Percentiles rank a stretch among this genome's conserved stretches.
Evolutionary conservation across 805 yeast genomes (phyloP).

Genomic region (Saturnispora quitensis): DNA sequence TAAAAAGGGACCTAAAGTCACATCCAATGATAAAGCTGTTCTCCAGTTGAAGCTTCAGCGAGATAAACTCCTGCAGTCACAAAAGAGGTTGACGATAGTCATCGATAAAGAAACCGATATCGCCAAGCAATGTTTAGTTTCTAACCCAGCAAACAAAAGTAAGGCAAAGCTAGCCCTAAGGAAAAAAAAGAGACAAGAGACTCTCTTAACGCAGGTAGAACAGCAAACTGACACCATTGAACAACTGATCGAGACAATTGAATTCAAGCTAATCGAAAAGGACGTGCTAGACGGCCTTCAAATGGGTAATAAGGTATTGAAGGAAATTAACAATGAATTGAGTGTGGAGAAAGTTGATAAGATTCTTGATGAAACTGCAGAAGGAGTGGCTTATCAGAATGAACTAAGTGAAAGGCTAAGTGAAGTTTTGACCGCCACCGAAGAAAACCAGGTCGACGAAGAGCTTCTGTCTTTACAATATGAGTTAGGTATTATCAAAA

Average conservation of each 20-base stretch:
- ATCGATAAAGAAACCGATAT: conserved; percentile 52
- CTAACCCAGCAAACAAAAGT: conserved; percentile 38
- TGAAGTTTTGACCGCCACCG: conserved; percentile 31
- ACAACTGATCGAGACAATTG: conserved; percentile 68
- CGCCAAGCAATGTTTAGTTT: conserved; percentile 46
- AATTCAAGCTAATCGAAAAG: conserved; percentile 80
- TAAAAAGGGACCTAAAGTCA: conserved; percentile 48
- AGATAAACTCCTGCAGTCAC: conserved; percentile 73
- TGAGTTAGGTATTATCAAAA: conserved; percentile 28
- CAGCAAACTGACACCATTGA: conserved; percentile 76
- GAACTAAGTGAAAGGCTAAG: conserved; percentile 54
- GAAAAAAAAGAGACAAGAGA: conserved; percentile 74
- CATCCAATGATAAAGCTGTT: conserved; percentile 79
- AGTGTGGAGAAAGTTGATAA: conserved; percentile 69
- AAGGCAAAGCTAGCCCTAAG: conserved; percentile 63
- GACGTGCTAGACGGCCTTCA: conserved; percentile 75
- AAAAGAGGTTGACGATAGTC: conserved; percentile 45
- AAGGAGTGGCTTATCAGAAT: conserved; percentile 70
- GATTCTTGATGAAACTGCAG: conserved; percentile 76
- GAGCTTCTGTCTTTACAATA: conserved; percentile 45
- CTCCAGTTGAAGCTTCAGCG: conserved; percentile 81
- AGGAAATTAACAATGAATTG: conserved; percentile 69
- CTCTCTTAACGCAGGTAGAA: conserved; percentile 58
- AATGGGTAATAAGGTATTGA: conserved; percentile 72
- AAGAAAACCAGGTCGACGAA: conserved; percentile 58